These are phyloP conservation scores for Kickxella alabastrina DNA, from an alignment of 192 early-diverging fungal species.

Conservation along the genomic window DNA sequence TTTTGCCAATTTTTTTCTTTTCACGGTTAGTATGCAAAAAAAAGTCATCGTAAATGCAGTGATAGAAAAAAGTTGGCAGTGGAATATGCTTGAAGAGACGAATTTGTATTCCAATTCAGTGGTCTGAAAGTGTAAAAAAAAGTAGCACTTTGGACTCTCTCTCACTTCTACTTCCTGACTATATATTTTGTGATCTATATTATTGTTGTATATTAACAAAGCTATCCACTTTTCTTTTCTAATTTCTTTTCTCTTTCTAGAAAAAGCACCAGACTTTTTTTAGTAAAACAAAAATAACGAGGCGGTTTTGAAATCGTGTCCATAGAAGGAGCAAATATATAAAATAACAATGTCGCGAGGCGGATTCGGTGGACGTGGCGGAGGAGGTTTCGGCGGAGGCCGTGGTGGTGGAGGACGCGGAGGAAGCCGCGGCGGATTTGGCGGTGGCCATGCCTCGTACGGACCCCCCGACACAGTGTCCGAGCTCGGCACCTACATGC, in stretches of 20 bases:
- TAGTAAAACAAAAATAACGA: slow-evolving; percentile 2
- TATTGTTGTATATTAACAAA: background rate
- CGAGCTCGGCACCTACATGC: slow-evolving; percentile 85
- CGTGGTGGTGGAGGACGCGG: slow-evolving; percentile 43
- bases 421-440: slow-evolving; percentile 45
- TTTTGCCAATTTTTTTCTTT: slow-evolving; percentile 3
- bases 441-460: slow-evolving; percentile 45
- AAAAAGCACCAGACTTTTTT: background rate
- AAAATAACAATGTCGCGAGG: slow-evolving; percentile 38
- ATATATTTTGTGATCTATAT: background rate
- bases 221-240: background rate
- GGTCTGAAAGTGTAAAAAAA: background rate
- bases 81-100: no score
- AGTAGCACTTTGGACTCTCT: no score
- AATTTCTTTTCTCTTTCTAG: no score
- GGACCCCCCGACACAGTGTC: slow-evolving; percentile 76
- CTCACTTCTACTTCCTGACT: no score
- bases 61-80: no score
- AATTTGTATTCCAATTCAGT: background rate
- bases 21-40: background rate
- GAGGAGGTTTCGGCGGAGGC: slow-evolving; percentile 26
- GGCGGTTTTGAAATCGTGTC: no score
- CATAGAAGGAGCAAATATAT: no score
- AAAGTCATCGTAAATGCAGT: no score
- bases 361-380: slow-evolving; percentile 33